Percentiles rank a stretch among this genome's conserved stretches.
Conservation (phyloP, 2,329 filamentous ascomycete genomes). For the Aspergillus niger region DNA sequence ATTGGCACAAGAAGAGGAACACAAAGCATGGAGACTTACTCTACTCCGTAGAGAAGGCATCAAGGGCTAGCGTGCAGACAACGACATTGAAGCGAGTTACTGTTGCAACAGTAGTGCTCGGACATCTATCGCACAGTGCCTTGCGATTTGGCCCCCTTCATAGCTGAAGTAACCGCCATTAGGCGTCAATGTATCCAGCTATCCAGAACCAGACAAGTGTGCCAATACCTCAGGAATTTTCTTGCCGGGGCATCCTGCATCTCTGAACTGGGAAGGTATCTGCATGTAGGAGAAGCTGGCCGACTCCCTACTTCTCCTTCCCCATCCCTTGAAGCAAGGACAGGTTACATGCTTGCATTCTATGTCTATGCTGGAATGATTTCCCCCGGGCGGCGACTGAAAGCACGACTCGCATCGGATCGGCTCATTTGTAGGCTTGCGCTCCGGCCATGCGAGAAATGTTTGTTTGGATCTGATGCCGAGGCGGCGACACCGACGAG, state of each 20-base stretch:
- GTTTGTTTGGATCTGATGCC: constrained; percentile 5
- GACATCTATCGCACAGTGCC: neutral
- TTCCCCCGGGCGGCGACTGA: neutral
- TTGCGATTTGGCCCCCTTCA: constrained; percentile 1
- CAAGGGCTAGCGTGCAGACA: no score
- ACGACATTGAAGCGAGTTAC: neutral
- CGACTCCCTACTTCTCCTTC: neutral
- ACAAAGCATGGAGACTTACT: no score
- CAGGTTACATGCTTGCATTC: constrained; percentile 3
- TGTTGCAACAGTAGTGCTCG: neutral
- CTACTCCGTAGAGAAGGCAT: no score
- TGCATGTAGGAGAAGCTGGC: neutral
- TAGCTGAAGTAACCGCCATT: neutral
- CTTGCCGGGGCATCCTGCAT: neutral
- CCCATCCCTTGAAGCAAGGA: constrained; percentile 6
- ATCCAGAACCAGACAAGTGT: neutral
- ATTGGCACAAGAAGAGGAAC: no score
- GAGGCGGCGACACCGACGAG: neutral
- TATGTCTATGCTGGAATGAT: constrained; percentile 5
- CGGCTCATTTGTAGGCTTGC: neutral
- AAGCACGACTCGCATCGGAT: neutral
- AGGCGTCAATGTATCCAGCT: neutral
- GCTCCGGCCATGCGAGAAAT: neutral
- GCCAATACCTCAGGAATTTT: neutral
- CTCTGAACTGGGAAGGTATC: constrained; percentile 1